These are phyloP conservation scores for Colletotrichum godetiae DNA, from an alignment of 2,329 filamentous ascomycete genomes.

Conservation along the genomic window DNA sequence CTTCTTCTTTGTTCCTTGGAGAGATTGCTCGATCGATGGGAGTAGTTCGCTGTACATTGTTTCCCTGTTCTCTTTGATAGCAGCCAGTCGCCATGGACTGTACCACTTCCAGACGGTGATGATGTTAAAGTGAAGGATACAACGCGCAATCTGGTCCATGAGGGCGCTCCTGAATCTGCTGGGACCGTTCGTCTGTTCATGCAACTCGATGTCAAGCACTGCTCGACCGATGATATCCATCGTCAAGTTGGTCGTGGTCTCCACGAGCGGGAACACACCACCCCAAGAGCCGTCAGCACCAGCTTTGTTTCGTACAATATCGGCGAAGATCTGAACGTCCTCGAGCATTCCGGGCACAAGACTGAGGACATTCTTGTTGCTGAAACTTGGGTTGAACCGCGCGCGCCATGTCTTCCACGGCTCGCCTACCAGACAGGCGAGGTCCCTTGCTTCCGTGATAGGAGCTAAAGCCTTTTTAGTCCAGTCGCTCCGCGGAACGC, in stretches of 20 bases:
- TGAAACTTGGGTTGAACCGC: conserved; percentile 51
- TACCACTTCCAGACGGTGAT: background rate
- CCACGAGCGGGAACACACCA: conserved; percentile 47
- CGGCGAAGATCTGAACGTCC: conserved; percentile 49
- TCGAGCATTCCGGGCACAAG: conserved; percentile 50
- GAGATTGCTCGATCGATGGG: conserved; percentile 7
- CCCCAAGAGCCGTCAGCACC: conserved; percentile 44
- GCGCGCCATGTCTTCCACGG: conserved; percentile 44
- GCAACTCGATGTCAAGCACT: conserved; percentile 39
- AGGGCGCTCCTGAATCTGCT: conserved; percentile 17
- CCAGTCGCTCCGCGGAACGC: conserved; percentile 41
- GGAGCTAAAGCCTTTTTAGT: conserved; percentile 43
- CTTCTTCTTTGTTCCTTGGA: background rate
- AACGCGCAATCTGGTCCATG: conserved; percentile 10
- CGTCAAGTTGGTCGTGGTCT: conserved; percentile 50
- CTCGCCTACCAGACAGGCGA: conserved; percentile 45
- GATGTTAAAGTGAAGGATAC: conserved; percentile 9
- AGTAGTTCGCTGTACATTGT: conserved; percentile 16
- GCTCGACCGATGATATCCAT: conserved; percentile 54
- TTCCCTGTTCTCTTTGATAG: background rate
- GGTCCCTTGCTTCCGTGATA: conserved; percentile 45
- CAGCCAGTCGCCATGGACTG: background rate
- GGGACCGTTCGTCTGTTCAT: conserved; percentile 19
- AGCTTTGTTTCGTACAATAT: conserved; percentile 42
- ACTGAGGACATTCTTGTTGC: conserved; percentile 47